These are phyloP conservation scores for Heliamphora ciliata DNA, from an alignment of 179 eudicot genomes.

Conservation along the genomic window DNA sequence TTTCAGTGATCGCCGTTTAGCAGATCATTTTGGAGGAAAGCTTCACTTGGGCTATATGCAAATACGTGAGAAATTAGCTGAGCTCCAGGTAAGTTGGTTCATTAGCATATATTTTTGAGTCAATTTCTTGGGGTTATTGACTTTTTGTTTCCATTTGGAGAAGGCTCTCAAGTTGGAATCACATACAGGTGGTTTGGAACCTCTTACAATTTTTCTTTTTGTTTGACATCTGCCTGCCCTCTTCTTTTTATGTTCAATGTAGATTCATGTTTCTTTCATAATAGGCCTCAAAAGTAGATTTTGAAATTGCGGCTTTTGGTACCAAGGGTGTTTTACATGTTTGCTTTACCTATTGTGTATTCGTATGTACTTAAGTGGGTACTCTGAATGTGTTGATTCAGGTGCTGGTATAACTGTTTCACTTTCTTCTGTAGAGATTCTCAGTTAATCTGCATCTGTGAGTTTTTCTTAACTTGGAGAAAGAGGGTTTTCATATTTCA, in stretches of 20 bases:
- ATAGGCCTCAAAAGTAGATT: not conserved
- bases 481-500: conserved; percentile 30
- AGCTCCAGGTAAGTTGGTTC: conserved; percentile 57
- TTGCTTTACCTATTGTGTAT: conserved; percentile 8
- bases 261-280: not conserved
- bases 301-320: not conserved
- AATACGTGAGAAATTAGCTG: conserved; percentile 91
- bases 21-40: conserved; percentile 99
- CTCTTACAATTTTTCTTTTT: not conserved
- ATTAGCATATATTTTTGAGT: not conserved
- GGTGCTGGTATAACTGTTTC: conserved; percentile 65
- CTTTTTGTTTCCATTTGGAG: not conserved
- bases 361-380: conserved; percentile 24
- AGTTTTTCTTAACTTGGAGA: conserved; percentile 62
- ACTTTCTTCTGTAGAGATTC: conserved; percentile 62
- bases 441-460: conserved; percentile 67
- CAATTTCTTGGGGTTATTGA: not conserved
- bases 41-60: conserved; percentile 98
- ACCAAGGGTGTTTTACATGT: not conserved
- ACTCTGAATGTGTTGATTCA: conserved; percentile 56
- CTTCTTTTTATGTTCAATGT: conserved; percentile 7
- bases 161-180: not conserved
- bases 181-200: not conserved
- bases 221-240: not conserved
- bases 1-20: conserved; percentile 93